Evolutionary conservation across 306 rosid genomes (phyloP).

Genomic region (Gynostemma pentaphyllum): DNA sequence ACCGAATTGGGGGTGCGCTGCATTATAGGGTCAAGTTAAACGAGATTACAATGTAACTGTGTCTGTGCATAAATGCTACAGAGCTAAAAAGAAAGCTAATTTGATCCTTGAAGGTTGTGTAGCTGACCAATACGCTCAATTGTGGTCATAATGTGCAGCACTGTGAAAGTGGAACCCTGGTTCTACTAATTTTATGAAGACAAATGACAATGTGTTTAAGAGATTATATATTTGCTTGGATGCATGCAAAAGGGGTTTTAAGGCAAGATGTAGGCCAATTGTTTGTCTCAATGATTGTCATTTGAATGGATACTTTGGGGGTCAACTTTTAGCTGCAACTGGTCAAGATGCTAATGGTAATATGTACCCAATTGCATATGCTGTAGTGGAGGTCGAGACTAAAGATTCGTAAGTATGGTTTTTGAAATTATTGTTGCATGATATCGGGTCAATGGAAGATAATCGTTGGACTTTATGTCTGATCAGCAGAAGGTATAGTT

Average conservation of each 20-base stretch:
- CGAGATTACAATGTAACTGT: too few relatives aligned
- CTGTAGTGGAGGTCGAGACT: not conserved
- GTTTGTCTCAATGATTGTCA: not conserved
- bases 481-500: not conserved
- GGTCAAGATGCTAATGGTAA: not conserved
- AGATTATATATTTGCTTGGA: too few relatives aligned
- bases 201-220: too few relatives aligned
- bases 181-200: too few relatives aligned
- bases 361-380: not conserved
- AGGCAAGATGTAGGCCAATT: not conserved
- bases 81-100: too few relatives aligned
- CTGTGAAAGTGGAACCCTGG: too few relatives aligned
- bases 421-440: not conserved
- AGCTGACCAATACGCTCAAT: too few relatives aligned
- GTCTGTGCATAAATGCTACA: too few relatives aligned
- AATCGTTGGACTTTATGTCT: not conserved
- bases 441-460: not conserved
- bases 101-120: too few relatives aligned
- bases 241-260: not conserved
- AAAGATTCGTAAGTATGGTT: not conserved
- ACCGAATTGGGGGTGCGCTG: too few relatives aligned
- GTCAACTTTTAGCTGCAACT: not conserved
- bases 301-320: not conserved
- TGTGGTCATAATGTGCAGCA: too few relatives aligned
- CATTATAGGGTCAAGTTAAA: too few relatives aligned